Conservation (phyloP, 805 yeast genomes). For the Monosporozyma servazzii region DNA sequence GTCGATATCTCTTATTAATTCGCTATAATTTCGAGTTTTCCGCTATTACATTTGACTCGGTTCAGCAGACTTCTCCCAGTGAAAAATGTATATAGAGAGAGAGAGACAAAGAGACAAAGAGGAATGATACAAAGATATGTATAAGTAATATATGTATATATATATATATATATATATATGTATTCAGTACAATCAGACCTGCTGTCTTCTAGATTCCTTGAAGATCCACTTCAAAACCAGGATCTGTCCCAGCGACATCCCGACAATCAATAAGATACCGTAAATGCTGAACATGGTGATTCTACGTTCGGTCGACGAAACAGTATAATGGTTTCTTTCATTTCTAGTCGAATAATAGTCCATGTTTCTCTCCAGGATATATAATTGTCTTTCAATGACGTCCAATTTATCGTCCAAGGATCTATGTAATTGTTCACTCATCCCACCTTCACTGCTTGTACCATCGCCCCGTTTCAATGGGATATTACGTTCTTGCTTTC, state of each 20-base stretch:
- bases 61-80: too few species aligned
- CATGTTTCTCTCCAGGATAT: conserved; percentile 46
- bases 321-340: conserved; percentile 78
- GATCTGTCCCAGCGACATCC: conserved; percentile 64
- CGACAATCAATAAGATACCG: conserved; percentile 54
- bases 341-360: conserved; percentile 86
- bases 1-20: too few species aligned
- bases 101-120: too few species aligned
- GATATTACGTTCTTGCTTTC: conserved; percentile 14
- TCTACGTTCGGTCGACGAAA: conserved; percentile 53
- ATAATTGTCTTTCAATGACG: conserved; percentile 51
- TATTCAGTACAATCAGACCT: conserved; percentile 33
- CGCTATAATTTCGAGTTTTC: too few species aligned
- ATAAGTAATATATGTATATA: background rate
- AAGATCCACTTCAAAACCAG: conserved; percentile 60
- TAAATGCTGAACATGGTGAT: conserved; percentile 57
- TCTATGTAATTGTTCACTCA: conserved; percentile 15
- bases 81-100: too few species aligned
- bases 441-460: conserved; percentile 9
- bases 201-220: conserved; percentile 60
- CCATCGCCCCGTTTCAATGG: background rate
- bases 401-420: conserved; percentile 37
- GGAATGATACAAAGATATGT: background rate
- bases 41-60: too few species aligned
- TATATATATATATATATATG: background rate